Percentiles rank a stretch among this genome's conserved stretches.
phyloP scores from a whole-genome alignment of 1,284 basidiomycete species.

The Pyrrhoderma noxium region DNA sequence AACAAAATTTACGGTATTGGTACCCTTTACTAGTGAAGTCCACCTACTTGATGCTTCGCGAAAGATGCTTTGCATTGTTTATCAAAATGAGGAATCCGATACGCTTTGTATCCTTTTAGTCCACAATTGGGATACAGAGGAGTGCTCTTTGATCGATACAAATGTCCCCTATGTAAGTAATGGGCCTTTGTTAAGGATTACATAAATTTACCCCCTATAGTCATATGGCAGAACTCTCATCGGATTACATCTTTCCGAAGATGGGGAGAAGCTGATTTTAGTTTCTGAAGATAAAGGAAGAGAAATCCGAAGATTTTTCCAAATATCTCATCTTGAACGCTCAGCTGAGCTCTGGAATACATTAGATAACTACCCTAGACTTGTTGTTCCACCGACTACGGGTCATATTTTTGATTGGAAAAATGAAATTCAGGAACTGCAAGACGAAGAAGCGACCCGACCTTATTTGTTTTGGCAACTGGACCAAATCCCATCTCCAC shows the following conservation, averaged over 20 bases:
- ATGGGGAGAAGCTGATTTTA: constrained; percentile 1
- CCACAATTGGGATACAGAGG: constrained; percentile 11
- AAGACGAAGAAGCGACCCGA: background rate
- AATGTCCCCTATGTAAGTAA: constrained; percentile 10
- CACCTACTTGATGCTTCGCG: constrained; percentile 9
- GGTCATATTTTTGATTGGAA: constrained; percentile 4
- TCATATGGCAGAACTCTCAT: constrained; percentile 6
- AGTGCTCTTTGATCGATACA: constrained; percentile 7
- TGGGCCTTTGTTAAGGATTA: background rate
- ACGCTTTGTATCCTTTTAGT: constrained; percentile 7
- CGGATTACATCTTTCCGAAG: constrained; percentile 6
- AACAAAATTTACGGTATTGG: background rate
- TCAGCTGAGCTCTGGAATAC: background rate
- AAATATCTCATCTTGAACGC: background rate
- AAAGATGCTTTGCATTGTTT: constrained; percentile 10
- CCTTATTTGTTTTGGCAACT: constrained; percentile 13
- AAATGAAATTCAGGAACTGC: background rate
- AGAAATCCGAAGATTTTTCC: constrained; percentile 10
- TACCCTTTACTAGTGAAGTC: constrained; percentile 7
- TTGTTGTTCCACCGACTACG: background rate
- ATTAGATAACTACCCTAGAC: background rate
- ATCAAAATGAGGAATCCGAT: background rate
- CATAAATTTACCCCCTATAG: constrained; percentile 3
- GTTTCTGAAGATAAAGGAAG: constrained; percentile 5
- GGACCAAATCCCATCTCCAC: constrained; percentile 8